Evolutionary conservation across 2,329 filamentous ascomycete genomes (phyloP).

Genomic region (Purpureocillium lavendulum): DNA sequence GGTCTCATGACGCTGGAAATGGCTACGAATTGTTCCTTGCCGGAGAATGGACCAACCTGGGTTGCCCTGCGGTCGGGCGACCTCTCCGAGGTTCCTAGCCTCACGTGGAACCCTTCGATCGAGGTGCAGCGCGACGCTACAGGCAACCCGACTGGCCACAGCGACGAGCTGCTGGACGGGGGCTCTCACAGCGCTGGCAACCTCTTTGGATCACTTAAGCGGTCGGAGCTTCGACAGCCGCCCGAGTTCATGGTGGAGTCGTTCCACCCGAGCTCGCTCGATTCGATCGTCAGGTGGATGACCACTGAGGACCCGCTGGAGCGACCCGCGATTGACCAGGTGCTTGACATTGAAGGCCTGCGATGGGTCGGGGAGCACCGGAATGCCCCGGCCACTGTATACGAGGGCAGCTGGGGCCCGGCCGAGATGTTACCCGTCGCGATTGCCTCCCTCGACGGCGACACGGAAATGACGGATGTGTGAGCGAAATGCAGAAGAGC

Average conservation of each 20-base stretch:
- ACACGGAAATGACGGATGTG: conserved; percentile 54
- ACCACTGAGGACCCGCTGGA: conserved; percentile 65
- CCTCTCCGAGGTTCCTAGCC: conserved; percentile 76
- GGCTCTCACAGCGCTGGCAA: conserved; percentile 24
- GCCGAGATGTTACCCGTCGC: conserved; percentile 39
- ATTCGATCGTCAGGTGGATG: conserved; percentile 82
- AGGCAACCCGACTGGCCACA: conserved; percentile 32
- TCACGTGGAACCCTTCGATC: conserved; percentile 72
- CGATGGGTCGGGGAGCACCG: conserved; percentile 72
- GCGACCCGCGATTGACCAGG: conserved; percentile 65
- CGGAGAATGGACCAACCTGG: conserved; percentile 89
- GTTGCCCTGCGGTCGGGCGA: conserved; percentile 82
- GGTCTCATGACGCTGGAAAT: conserved; percentile 93
- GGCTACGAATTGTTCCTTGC: conserved; percentile 86
- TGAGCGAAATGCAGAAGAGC: conserved; percentile 21
- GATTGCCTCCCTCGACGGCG: conserved; percentile 25
- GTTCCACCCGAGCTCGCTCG: conserved; percentile 64
- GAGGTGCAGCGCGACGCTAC: conserved; percentile 66
- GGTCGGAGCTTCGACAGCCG: conserved; percentile 49
- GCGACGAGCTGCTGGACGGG: conserved; percentile 21
- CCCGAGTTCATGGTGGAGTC: conserved; percentile 85
- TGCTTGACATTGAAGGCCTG: conserved; percentile 66
- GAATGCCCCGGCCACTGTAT: conserved; percentile 85
- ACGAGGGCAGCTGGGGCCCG: conserved; percentile 92
- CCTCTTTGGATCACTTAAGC: conserved; percentile 37